A percentile compares a stretch with the other conserved stretches of the same genome.
Conservation (phyloP, 2,329 filamentous ascomycete genomes). For the Beauveria bassiana region DNA sequence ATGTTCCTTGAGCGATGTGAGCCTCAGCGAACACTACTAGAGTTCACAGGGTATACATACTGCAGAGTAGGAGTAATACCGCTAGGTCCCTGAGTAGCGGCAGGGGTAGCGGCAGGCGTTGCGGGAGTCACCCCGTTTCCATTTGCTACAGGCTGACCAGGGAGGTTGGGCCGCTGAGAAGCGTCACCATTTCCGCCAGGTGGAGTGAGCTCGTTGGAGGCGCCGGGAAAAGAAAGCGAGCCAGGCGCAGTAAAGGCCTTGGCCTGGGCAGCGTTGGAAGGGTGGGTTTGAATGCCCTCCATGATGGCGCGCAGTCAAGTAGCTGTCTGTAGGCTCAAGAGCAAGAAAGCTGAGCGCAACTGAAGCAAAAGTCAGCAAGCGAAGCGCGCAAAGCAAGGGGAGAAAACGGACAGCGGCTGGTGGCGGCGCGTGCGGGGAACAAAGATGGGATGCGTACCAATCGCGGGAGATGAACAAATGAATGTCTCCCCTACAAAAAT, state of each 20-base stretch:
- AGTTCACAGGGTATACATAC: slow-evolving; percentile 62
- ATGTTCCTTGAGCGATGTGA: slow-evolving; percentile 76
- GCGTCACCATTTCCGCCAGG: slow-evolving; percentile 63
- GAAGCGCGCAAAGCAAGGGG: slow-evolving; percentile 3
- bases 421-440: slow-evolving; percentile 12
- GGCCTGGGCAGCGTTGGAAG: slow-evolving; percentile 82
- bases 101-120: slow-evolving; percentile 88
- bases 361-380: slow-evolving; percentile 21
- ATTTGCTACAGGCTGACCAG: slow-evolving; percentile 50
- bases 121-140: slow-evolving; percentile 78
- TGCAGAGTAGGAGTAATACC: slow-evolving; percentile 90
- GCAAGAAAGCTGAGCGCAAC: slow-evolving; percentile 26
- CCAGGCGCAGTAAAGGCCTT: slow-evolving; percentile 91
- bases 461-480: slow-evolving; percentile 89
- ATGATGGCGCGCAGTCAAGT: slow-evolving; percentile 44
- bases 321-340: slow-evolving; percentile 12
- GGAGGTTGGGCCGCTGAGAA: slow-evolving; percentile 27
- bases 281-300: slow-evolving; percentile 88
- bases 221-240: slow-evolving; percentile 86
- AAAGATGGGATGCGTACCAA: slow-evolving; percentile 48
- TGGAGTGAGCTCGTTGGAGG: slow-evolving; percentile 73
- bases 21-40: slow-evolving; percentile 36
- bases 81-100: slow-evolving; percentile 72
- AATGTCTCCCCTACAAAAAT: slow-evolving; percentile 80
- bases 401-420: background rate